Evolutionary conservation across 2,329 filamentous ascomycete species (phyloP).

Genomic region (Aureobasidium sp.): DNA sequence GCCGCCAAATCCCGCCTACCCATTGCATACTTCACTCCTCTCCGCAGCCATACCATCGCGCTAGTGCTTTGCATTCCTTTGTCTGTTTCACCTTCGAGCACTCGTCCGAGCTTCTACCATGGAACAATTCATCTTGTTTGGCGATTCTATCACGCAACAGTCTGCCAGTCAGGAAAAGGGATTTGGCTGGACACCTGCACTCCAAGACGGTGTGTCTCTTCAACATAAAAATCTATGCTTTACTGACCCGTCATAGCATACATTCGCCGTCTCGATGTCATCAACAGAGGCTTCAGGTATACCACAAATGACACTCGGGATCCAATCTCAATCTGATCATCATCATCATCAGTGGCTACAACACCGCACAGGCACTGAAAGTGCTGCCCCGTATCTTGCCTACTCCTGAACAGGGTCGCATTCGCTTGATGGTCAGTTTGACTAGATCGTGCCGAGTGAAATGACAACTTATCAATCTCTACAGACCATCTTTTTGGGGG

Average conservation of each 20-base stretch:
- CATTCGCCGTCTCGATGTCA: constrained; percentile 69
- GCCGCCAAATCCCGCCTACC: constrained; percentile 1
- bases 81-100: background rate
- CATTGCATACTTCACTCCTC: constrained; percentile 1
- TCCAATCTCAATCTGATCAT: background rate
- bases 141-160: constrained; percentile 79
- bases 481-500: constrained; percentile 74
- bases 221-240: background rate
- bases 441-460: background rate
- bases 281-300: constrained; percentile 76
- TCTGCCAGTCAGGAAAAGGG: constrained; percentile 55
- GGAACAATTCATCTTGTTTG: constrained; percentile 66
- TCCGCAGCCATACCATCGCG: constrained; percentile 8
- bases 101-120: constrained; percentile 27
- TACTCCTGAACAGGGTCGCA: constrained; percentile 51
- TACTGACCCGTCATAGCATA: constrained; percentile 49
- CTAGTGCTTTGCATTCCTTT: constrained; percentile 1
- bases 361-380: constrained; percentile 64
- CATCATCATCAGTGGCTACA: constrained; percentile 64
- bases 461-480: background rate
- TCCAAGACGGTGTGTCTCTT: constrained; percentile 57
- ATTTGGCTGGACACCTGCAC: constrained; percentile 65
- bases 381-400: constrained; percentile 66
- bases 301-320: background rate
- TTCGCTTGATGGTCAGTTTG: constrained; percentile 58